These are phyloP conservation scores for Sugiyamaella americana DNA, from an alignment of 805 yeast genomes.

Conservation along the genomic window DNA sequence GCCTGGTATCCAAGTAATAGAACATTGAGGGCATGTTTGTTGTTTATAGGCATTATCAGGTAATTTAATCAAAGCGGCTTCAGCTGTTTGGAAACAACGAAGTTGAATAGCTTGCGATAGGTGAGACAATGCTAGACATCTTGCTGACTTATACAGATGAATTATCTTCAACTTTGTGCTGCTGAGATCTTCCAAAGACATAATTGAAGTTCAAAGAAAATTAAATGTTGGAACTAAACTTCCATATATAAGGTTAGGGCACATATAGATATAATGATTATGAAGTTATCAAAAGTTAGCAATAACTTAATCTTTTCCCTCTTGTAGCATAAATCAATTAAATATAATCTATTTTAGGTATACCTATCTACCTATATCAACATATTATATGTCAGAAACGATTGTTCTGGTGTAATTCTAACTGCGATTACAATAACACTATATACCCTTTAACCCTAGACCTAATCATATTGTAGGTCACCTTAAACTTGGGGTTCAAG, in stretches of 20 bases:
- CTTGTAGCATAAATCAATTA: too few relatives aligned
- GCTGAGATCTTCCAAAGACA: not conserved
- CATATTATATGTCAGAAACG: too few relatives aligned
- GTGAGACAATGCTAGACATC: constrained; percentile 1
- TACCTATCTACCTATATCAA: too few relatives aligned
- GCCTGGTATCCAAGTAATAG: constrained; percentile 18
- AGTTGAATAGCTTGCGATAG: constrained; percentile 7
- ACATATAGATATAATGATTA: not conserved
- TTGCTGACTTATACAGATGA: constrained; percentile 10
- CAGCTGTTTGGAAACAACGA: constrained; percentile 4
- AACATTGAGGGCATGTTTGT: constrained; percentile 17
- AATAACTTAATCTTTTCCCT: not conserved
- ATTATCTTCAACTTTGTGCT: not conserved
- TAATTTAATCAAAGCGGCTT: not conserved
- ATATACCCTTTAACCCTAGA: too few relatives aligned
- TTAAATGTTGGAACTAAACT: not conserved
- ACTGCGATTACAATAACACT: too few relatives aligned
- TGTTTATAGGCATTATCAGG: constrained; percentile 6
- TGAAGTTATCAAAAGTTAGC: not conserved
- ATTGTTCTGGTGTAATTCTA: too few relatives aligned
- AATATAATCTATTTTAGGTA: too few relatives aligned
- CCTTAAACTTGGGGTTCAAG: too few relatives aligned
- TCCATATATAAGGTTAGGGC: not conserved
- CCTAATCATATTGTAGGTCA: too few relatives aligned
- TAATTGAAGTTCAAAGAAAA: not conserved